Percentiles rank a stretch among this genome's conserved stretches.
Conservation (phyloP, 345 rosid genomes). For the Eucalyptus lansdowneana region DNA sequence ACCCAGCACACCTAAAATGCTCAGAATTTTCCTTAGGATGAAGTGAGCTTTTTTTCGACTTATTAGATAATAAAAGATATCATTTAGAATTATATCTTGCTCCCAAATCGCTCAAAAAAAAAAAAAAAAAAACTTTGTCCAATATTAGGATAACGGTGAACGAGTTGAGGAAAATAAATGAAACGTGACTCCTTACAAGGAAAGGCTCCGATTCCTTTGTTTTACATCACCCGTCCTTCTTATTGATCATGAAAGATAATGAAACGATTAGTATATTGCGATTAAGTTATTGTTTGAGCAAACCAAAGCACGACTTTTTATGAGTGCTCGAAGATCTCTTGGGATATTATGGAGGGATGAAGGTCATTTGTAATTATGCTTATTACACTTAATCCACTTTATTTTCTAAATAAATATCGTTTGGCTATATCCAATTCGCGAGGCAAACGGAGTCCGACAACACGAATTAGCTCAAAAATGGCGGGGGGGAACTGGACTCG, state of each 20-base stretch:
- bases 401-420: neutral
- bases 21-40: neutral
- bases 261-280: neutral
- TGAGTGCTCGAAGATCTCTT: rapidly evolving
- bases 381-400: neutral
- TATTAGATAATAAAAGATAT: no score
- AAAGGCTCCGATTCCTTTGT: no score
- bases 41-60: neutral
- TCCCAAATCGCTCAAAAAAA: neutral
- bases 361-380: neutral
- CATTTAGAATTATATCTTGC: no score
- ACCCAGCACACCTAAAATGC: neutral
- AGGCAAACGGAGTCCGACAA: neutral
- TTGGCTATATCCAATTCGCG: neutral
- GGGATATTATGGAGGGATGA: no score
- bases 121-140: no score
- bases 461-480: neutral
- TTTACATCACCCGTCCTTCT: no score
- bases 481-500: neutral
- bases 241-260: no score
- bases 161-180: no score
- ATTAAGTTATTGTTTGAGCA: neutral
- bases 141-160: no score
- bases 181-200: no score
- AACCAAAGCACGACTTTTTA: neutral